These are phyloP conservation scores for Starmerella kuoi DNA, from an alignment of 805 yeast species.

Conservation along the genomic window DNA sequence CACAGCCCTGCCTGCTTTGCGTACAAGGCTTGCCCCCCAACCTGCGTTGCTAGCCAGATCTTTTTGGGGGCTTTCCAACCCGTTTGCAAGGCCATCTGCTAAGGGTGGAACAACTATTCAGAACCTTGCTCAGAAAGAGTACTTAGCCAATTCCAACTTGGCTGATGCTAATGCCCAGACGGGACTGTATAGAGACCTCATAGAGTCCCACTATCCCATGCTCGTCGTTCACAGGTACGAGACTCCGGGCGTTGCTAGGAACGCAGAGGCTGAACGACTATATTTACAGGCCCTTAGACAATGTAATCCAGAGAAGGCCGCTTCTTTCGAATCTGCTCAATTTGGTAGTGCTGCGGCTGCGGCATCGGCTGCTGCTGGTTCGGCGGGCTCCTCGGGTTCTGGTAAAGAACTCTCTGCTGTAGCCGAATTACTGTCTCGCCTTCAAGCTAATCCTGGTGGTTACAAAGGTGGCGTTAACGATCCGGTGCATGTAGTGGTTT, in stretches of 20 bases:
- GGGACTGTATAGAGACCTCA: constrained; percentile 60
- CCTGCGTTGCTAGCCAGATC: too few relatives aligned
- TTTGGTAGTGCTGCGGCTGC: neutral
- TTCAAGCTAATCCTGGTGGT: neutral
- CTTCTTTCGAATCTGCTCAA: neutral
- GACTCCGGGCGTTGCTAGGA: constrained; percentile 80
- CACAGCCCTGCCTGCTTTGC: too few relatives aligned
- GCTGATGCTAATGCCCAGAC: constrained; percentile 65
- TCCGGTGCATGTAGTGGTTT: constrained; percentile 87
- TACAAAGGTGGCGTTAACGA: constrained; percentile 35
- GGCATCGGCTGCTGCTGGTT: constrained; percentile 25
- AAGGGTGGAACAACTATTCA: constrained; percentile 17
- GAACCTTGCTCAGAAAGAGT: constrained; percentile 57
- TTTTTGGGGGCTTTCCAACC: constrained; percentile 6
- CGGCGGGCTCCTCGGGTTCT: constrained; percentile 5
- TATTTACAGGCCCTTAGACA: constrained; percentile 72
- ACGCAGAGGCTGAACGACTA: constrained; percentile 62
- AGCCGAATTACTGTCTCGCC: constrained; percentile 5
- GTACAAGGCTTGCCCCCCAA: too few relatives aligned
- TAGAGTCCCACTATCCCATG: constrained; percentile 83
- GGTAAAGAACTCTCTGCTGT: neutral
- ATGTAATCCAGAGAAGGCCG: constrained; percentile 37
- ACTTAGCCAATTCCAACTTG: constrained; percentile 69
- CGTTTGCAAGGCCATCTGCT: constrained; percentile 8
- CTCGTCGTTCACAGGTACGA: constrained; percentile 90